Percentiles rank a stretch among this genome's conserved stretches.
These are phyloP conservation scores for Torulaspora franciscae DNA, from an alignment of 805 yeast genomes.

Conservation along the genomic window DNA sequence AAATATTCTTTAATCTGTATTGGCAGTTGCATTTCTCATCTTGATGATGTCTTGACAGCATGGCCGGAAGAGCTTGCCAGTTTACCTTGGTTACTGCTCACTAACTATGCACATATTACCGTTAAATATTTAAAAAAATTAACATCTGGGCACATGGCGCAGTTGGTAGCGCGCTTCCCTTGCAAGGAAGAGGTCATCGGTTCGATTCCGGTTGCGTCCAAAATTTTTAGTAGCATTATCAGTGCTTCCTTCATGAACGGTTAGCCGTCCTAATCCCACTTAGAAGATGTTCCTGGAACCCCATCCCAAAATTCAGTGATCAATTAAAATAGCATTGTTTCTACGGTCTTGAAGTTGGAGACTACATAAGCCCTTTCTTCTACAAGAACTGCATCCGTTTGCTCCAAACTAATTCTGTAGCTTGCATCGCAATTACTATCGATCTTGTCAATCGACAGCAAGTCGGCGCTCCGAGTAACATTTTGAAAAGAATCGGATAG, in stretches of 20 bases:
- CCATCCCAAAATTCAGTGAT: background rate
- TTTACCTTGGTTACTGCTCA: no score
- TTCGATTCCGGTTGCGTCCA: slow-evolving; percentile 76
- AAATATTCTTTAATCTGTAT: background rate
- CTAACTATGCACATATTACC: no score
- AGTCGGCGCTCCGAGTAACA: slow-evolving; percentile 15
- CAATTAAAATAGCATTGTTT: slow-evolving; percentile 8
- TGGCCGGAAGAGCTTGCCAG: no score
- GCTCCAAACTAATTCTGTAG: slow-evolving; percentile 19
- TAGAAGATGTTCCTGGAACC: no score
- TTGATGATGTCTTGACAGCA: no score
- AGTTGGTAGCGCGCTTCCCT: slow-evolving; percentile 78
- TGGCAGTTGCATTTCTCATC: no score
- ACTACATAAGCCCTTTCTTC: slow-evolving; percentile 21
- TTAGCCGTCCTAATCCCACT: no score
- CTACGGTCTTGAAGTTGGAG: slow-evolving; percentile 23
- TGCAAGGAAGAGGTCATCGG: slow-evolving; percentile 74
- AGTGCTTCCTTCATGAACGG: no score
- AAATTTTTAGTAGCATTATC: slow-evolving; percentile 4
- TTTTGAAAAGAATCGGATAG: slow-evolving; percentile 11
- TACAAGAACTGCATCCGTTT: slow-evolving; percentile 21
- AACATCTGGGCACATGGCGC: slow-evolving; percentile 25
- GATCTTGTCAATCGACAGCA: slow-evolving; percentile 29
- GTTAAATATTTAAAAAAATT: no score
- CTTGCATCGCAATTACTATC: slow-evolving; percentile 21